phyloP scores from a whole-genome alignment of 768 basidiomycete genomes.

The Leccinum boreale region DNA sequence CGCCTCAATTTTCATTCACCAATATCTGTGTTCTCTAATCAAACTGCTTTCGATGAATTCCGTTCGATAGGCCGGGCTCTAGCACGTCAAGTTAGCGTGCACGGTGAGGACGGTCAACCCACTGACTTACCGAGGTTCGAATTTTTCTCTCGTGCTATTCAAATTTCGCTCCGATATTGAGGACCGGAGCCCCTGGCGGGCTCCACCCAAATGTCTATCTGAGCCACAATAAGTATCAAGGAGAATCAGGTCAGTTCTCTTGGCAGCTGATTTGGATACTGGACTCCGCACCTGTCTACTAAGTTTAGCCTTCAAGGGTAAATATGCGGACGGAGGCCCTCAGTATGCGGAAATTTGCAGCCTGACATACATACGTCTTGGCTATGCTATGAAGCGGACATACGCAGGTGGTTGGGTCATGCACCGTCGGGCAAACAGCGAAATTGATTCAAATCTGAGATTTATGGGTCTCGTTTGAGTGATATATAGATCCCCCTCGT shows the following conservation, averaged over 20 bases:
- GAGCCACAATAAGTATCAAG: slow-evolving; percentile 5
- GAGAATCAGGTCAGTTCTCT: slow-evolving; percentile 4
- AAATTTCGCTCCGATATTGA: background rate
- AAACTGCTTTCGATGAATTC: background rate
- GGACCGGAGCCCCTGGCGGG: background rate
- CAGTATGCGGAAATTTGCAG: background rate
- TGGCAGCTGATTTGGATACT: slow-evolving; percentile 5
- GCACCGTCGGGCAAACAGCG: slow-evolving; percentile 5
- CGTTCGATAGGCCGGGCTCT: background rate
- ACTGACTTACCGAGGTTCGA: background rate
- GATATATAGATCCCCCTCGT: slow-evolving; percentile 12
- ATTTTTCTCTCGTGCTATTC: background rate
- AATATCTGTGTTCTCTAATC: background rate
- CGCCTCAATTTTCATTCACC: slow-evolving; percentile 1
- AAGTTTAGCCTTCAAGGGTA: slow-evolving; percentile 3
- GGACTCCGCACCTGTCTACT: background rate
- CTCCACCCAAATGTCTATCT: background rate
- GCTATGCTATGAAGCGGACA: slow-evolving; percentile 7
- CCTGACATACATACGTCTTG: background rate
- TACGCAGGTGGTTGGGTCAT: background rate
- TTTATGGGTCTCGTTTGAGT: slow-evolving; percentile 20
- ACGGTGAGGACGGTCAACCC: background rate
- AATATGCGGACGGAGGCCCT: background rate
- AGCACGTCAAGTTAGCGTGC: background rate
- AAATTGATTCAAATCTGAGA: slow-evolving; percentile 29